A percentile compares a stretch with the other conserved stretches of the same genome.
Conservation (phyloP, 345 rosid species). For the Ailanthus altissimus region DNA sequence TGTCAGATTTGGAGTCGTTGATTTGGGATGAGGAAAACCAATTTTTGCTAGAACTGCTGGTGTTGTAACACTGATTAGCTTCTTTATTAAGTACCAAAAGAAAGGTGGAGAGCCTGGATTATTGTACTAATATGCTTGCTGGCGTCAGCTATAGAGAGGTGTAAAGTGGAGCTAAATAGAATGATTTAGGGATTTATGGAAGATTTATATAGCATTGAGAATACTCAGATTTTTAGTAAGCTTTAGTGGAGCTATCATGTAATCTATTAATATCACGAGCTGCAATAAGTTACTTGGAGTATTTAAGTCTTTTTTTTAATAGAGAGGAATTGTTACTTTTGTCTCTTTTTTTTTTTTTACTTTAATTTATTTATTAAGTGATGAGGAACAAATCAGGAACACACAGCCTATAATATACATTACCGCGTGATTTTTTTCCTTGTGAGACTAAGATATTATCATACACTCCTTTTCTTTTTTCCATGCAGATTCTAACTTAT, state of each 20-base stretch:
- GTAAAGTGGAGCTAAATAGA: slow-evolving; percentile 7
- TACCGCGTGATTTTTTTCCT: too few relatives aligned
- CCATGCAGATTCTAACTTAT: too few relatives aligned
- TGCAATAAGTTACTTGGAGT: too few relatives aligned
- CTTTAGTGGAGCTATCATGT: neutral
- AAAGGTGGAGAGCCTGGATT: slow-evolving; percentile 27
- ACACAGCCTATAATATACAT: too few relatives aligned
- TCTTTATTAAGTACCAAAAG: slow-evolving; percentile 2
- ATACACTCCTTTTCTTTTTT: too few relatives aligned
- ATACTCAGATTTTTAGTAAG: neutral
- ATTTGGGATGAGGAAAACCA: slow-evolving; percentile 35
- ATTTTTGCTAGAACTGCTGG: slow-evolving; percentile 23
- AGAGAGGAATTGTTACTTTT: too few relatives aligned
- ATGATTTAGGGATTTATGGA: neutral
- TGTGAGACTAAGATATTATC: too few relatives aligned
- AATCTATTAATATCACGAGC: too few relatives aligned
- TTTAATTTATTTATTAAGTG: too few relatives aligned
- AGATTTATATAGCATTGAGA: neutral
- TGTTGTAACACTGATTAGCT: neutral
- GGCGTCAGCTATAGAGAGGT: slow-evolving; percentile 17
- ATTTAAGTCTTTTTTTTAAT: too few relatives aligned
- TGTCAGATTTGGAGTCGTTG: slow-evolving; percentile 14
- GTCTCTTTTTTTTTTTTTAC: too few relatives aligned
- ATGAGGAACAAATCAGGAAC: too few relatives aligned
- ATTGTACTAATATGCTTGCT: slow-evolving; percentile 28